Percentiles rank a stretch among this genome's conserved stretches.
Evolutionary conservation across 805 yeast genomes (phyloP).

Genomic region (Barnettozyma siamensis): DNA sequence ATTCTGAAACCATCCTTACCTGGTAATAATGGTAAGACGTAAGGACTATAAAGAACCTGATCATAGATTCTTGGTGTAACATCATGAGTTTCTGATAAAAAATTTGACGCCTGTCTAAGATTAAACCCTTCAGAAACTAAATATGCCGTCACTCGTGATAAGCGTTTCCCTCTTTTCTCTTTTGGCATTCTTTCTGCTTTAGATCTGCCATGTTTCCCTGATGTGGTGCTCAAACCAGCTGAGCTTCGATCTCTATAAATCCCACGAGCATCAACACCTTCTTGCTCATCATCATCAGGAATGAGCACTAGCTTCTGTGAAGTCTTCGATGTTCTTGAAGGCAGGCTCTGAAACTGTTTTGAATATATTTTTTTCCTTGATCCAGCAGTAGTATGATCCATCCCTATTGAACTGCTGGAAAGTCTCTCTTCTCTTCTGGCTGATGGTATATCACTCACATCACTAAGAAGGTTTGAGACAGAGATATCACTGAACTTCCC

Average conservation of each 20-base stretch:
- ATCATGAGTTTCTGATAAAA: conserved; percentile 64
- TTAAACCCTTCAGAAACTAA: conserved; percentile 80
- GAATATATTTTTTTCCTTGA: conserved; percentile 28
- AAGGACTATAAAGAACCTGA: conserved; percentile 90
- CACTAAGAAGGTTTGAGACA: conserved; percentile 70
- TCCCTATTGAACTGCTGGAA: conserved; percentile 27
- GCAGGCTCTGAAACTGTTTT: conserved; percentile 48
- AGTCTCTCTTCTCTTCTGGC: conserved; percentile 44
- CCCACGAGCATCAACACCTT: conserved; percentile 1
- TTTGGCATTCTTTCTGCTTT: conserved; percentile 53
- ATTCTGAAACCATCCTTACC: conserved; percentile 77
- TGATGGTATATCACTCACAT: conserved; percentile 83
- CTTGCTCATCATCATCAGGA: conserved; percentile 43
- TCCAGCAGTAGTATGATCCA: conserved; percentile 8
- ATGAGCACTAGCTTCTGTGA: conserved; percentile 83
- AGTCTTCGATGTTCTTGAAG: conserved; percentile 76
- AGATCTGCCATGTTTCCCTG: conserved; percentile 14
- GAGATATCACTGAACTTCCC: conserved; percentile 70
- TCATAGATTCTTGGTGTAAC: conserved; percentile 86
- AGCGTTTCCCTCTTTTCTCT: conserved; percentile 41
- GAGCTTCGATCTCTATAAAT: conserved; percentile 2
- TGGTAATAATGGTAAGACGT: conserved; percentile 78
- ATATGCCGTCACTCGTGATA: conserved; percentile 88
- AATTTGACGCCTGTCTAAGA: conserved; percentile 54
- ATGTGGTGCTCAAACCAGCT: conserved; percentile 1